Evolutionary conservation across 371 early-diverging fungal species (phyloP), one percentile per base, ranked within the genome.

Genomic region (Polyrhizophydium stewartii): DNA sequence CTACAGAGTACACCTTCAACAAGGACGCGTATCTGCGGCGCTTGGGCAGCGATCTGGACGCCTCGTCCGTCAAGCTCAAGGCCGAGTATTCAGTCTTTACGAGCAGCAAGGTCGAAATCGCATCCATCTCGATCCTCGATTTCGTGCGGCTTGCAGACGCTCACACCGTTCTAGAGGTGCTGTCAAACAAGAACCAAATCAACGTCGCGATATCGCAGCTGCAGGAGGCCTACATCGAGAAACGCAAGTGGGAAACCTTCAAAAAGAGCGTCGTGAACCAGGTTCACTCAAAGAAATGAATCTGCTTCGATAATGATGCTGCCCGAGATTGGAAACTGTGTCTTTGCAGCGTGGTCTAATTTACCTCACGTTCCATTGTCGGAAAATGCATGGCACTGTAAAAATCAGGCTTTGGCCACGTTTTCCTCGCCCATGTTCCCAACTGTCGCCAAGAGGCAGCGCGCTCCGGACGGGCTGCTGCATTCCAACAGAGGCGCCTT

Each of bases 1-100:
- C 53, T 2, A 41, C 52, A 2, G 58, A 63, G 13, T 43, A 46
- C 45, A 43, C 28, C 7, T 57, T 53, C 38, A 24, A 19, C 7
- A 19, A 22, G 25, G 46, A 45, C n/a, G n/a, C 3, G 17, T 59
- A 59, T 32, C 12, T 25, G 9, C 7, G 13, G 58, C 27, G 10
- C 16, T 19, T 32, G 21, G 13, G 10, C 27, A 58, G 22, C 16
- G 9, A 12, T 9, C 28, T 30, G 27, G 49, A 53, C n/a, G 56
- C 64, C 33, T 56, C 31, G 27, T 10, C 60, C 22, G 24, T 45
- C 9, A 56, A 63, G 31, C n/a, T 32, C 60, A 59, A 16, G 58
- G 30, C 68, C 9, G 60, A 71, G 43, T 45, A 61, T 38, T 71
- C 71, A 1, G 64, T 71, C 17, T 45, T 66, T 9, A 60, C 71